A percentile compares a stretch with the other conserved stretches of the same genome.
phyloP scores from a whole-genome alignment of 495 filamentous ascomycete species.

The Paragyromitra xinjiangensis region DNA sequence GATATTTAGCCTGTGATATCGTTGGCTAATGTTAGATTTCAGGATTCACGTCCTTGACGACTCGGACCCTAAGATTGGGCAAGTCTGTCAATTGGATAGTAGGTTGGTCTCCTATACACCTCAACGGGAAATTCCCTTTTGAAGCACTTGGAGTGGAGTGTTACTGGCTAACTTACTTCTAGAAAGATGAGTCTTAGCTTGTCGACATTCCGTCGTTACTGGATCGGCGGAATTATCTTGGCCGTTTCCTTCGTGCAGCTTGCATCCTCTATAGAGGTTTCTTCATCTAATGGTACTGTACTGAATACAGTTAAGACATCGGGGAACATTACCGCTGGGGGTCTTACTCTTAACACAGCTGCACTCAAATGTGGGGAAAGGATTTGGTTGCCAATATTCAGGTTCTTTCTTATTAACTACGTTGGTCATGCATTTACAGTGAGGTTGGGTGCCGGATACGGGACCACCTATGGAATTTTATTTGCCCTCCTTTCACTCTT shows the following conservation, averaged over 20 bases:
- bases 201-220: neutral
- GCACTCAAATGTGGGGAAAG: neutral
- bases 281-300: neutral
- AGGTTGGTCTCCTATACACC: neutral
- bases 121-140: neutral
- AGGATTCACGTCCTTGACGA: neutral
- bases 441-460: neutral
- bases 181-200: neutral
- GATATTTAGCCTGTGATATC: neutral
- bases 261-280: neutral
- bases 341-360: neutral
- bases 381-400: neutral
- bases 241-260: neutral
- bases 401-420: neutral
- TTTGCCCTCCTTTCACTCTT: neutral
- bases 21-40: neutral
- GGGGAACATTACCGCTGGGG: neutral
- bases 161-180: neutral
- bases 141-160: neutral
- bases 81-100: neutral
- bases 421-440: slow-evolving; percentile 2
- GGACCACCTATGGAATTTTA: neutral
- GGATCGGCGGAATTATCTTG: neutral
- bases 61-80: neutral
- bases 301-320: neutral